Conservation (phyloP, 805 yeast genomes). For the Yamadazyma tumulicola region DNA sequence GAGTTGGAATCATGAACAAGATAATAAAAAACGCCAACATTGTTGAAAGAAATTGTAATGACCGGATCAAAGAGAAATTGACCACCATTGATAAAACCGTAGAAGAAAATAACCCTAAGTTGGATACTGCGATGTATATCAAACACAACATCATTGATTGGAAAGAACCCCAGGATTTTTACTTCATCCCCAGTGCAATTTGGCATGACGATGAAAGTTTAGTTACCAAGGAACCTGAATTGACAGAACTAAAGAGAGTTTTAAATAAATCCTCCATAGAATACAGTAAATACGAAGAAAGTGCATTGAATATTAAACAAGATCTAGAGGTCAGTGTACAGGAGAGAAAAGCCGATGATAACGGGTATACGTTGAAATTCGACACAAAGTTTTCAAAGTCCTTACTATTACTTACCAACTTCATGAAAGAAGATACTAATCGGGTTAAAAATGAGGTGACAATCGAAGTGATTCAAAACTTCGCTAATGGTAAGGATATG, state of each 20-base stretch:
- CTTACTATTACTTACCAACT: slow-evolving; percentile 52
- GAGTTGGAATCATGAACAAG: slow-evolving; percentile 68
- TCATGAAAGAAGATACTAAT: slow-evolving; percentile 67
- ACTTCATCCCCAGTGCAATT: slow-evolving; percentile 81
- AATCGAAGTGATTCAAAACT: slow-evolving; percentile 83
- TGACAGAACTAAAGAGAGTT: slow-evolving; percentile 51
- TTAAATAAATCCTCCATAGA: slow-evolving; percentile 40
- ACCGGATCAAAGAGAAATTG: slow-evolving; percentile 48
- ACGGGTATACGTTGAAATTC: slow-evolving; percentile 44
- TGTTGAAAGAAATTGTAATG: slow-evolving; percentile 51
- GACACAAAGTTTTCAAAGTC: slow-evolving; percentile 54
- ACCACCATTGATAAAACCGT: slow-evolving; percentile 53
- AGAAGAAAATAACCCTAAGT: slow-evolving; percentile 62
- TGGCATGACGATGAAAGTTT: slow-evolving; percentile 96
- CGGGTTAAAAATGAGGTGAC: slow-evolving; percentile 81
- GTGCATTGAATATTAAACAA: slow-evolving; percentile 49
- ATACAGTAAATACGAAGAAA: slow-evolving; percentile 38
- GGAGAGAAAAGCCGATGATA: slow-evolving; percentile 31
- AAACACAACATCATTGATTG: slow-evolving; percentile 76
- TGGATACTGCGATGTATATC: slow-evolving; percentile 87
- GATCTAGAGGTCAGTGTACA: slow-evolving; percentile 42
- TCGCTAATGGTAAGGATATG: slow-evolving; percentile 73
- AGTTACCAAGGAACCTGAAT: slow-evolving; percentile 53
- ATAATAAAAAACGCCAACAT: slow-evolving; percentile 59
- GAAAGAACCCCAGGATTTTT: slow-evolving; percentile 84